A percentile compares a stretch with the other conserved stretches of the same genome.
Conservation (phyloP, 2,329 filamentous ascomycete species). For the Pseudocercospora eumusae region DNA sequence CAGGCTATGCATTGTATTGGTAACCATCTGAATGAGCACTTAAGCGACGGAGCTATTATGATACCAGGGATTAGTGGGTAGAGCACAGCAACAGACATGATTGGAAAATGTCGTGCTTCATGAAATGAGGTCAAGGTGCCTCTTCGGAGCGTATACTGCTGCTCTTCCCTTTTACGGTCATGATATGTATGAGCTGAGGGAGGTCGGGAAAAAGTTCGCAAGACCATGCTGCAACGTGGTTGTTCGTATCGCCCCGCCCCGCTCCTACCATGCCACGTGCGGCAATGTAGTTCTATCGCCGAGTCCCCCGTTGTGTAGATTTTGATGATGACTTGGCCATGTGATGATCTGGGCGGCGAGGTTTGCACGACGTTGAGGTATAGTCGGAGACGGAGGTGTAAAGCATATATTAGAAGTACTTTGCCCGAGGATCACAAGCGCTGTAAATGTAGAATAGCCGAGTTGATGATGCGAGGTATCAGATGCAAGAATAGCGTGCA, state of each 20-base stretch:
- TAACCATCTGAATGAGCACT: slow-evolving; percentile 6
- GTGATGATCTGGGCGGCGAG: neutral
- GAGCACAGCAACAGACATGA: neutral
- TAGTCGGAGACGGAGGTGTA: neutral
- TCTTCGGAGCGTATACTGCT: neutral
- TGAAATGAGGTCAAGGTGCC: neutral
- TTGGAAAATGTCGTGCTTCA: neutral
- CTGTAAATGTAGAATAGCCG: neutral
- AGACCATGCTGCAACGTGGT: neutral
- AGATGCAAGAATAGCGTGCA: neutral
- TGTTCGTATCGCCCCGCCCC: too few relatives aligned
- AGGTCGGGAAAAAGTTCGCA: neutral
- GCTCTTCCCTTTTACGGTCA: too few relatives aligned
- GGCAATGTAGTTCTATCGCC: neutral
- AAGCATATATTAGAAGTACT: too few relatives aligned
- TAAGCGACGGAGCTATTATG: slow-evolving; percentile 6
- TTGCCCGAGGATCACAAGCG: neutral
- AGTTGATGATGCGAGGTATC: neutral
- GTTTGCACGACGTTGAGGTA: neutral
- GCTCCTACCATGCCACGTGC: slow-evolving; percentile 1
- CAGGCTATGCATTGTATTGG: slow-evolving; percentile 8
- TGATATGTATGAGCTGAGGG: neutral
- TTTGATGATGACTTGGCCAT: neutral
- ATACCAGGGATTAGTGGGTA: slow-evolving; percentile 7
- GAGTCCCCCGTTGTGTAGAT: too few relatives aligned